These are phyloP conservation scores for Pinus albicaulis DNA, from an alignment of 75 land plant genomes.

Conservation along the genomic window DNA sequence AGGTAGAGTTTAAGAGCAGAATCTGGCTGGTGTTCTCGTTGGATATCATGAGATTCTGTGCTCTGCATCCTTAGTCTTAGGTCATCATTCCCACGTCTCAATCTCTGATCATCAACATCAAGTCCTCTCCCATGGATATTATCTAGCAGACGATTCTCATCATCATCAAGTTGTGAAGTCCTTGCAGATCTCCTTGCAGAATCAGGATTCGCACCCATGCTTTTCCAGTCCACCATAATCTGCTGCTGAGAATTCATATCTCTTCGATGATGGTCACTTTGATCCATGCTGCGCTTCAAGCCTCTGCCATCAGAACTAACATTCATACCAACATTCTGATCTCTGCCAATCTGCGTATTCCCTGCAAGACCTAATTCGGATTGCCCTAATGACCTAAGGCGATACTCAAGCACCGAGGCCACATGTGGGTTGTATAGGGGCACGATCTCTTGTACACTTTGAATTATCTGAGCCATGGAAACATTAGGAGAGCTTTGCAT, in stretches of 20 bases:
- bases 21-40: constrained; percentile 5
- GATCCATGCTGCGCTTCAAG: not conserved
- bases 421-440: constrained; percentile 66
- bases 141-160: no score
- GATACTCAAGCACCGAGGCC: constrained; percentile 48
- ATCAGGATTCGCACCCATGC: not conserved
- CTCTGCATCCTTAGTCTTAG: not conserved
- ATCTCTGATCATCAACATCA: not conserved
- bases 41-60: not conserved
- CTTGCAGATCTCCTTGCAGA: not conserved
- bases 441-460: constrained; percentile 60
- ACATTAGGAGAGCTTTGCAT: constrained; percentile 32
- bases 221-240: constrained; percentile 1
- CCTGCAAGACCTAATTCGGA: constrained; percentile 3
- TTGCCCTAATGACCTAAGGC: constrained; percentile 44
- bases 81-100: constrained; percentile 5
- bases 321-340: not conserved
- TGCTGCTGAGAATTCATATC: not conserved
- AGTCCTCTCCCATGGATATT: no score
- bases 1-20: constrained; percentile 11
- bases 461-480: constrained; percentile 62
- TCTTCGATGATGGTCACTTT: not conserved
- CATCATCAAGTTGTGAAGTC: not conserved
- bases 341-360: not conserved
- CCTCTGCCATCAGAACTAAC: not conserved